Base-by-base conservation (phyloP, 345 rosid genomes). In the Brassica juncea region DNA sequence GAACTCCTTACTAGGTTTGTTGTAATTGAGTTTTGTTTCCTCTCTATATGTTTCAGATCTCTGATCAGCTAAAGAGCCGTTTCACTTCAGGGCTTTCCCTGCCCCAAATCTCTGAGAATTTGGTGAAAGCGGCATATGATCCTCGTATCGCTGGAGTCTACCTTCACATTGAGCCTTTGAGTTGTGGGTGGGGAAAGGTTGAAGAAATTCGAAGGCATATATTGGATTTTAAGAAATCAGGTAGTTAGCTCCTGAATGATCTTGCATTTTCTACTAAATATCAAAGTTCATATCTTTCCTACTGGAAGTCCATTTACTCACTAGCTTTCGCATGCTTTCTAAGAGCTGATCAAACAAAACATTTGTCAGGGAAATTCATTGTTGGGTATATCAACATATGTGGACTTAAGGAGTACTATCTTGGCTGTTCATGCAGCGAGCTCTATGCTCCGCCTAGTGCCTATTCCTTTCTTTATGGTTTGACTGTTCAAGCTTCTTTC, bases 361-460 rank as follows among this genome's bases (percentile, higher is more conserved):
- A 6, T 71, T 62, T 75, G 5, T 77, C 76, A 94, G 99, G 97
- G 75, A 94, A 94, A 79, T 92, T 94, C 76, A 79, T 94, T 49
- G 80, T 91, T 78, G 91, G 94, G 19, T 94, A 91, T 77, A 82
- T 80, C 82, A 89, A 90, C 80, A 86, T 85, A 16, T 94, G 97
- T 82, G 87, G 87, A 82, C 92, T 91, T 77, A 92, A 91, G 81
- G 97, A 94, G 81, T 91, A 90, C 75, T 92, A 92, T 80, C 94
- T 94, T 78, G 97, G 92, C 10, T 89, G 91, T 84, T 92, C 93
- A 32, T 94, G 99, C 82, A 86, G 84, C 59, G 97, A 92, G 85
- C 82, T 91, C 68, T 94, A 92, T 81, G 91, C 94, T 57, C 99
- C 99, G 61, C 95, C 99, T 62, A 89, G 97, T 83, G 99, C 97